phyloP scores from a whole-genome alignment of 768 basidiomycete species.

The Saitozyma sp. region DNA sequence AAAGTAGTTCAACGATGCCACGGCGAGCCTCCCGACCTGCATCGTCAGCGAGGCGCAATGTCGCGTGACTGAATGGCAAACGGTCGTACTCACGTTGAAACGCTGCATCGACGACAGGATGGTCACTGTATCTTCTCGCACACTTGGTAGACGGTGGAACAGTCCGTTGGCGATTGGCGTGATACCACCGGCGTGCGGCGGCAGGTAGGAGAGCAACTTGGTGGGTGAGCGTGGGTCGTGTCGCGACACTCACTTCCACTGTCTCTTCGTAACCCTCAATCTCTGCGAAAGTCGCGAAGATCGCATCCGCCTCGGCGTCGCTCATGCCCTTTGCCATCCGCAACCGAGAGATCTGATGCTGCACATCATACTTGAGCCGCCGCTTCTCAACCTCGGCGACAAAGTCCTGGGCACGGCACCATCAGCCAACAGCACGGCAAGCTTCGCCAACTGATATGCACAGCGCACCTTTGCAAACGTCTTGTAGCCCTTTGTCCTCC shows the following conservation, averaged over 20 bases:
- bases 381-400: slow-evolving; percentile 59
- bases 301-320: slow-evolving; percentile 71
- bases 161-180: slow-evolving; percentile 82
- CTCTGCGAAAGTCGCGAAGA: slow-evolving; percentile 72
- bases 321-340: slow-evolving; percentile 70
- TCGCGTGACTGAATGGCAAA: not conserved
- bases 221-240: not conserved
- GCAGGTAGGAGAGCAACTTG: slow-evolving; percentile 62
- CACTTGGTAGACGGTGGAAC: slow-evolving; percentile 78
- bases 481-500: slow-evolving; percentile 75
- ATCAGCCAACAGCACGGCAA: slow-evolving; percentile 1
- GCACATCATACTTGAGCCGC: slow-evolving; percentile 75
- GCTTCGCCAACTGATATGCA: not conserved
- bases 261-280: slow-evolving; percentile 83
- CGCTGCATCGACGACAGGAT: slow-evolving; percentile 6
- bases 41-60: not conserved
- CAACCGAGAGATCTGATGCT: slow-evolving; percentile 81
- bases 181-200: slow-evolving; percentile 77
- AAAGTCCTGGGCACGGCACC: slow-evolving; percentile 63
- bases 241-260: slow-evolving; percentile 65
- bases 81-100: slow-evolving; percentile 4
- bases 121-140: slow-evolving; percentile 78
- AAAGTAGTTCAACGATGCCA: slow-evolving; percentile 39
- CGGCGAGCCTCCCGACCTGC: slow-evolving; percentile 41
- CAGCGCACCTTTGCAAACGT: slow-evolving; percentile 66